Conservation (phyloP, 2,329 filamentous ascomycete genomes). For the Pyrenochaeta sp. region DNA sequence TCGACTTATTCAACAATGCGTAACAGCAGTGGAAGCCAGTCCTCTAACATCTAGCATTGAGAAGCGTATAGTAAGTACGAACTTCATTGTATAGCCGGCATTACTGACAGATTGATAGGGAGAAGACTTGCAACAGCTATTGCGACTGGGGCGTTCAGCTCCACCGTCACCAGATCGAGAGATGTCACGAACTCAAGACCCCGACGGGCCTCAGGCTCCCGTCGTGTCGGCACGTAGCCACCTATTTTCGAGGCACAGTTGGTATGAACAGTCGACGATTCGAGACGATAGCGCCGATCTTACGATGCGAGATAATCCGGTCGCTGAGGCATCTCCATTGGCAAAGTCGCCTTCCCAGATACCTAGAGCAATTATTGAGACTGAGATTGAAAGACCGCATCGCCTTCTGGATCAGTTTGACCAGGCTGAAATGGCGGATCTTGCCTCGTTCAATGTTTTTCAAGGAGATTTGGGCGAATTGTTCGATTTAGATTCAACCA, state of each 20-base stretch:
- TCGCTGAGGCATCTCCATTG: background rate
- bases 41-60: background rate
- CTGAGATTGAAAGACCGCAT: too few relatives aligned
- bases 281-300: background rate
- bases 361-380: too few relatives aligned
- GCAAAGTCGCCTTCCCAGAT: too few relatives aligned
- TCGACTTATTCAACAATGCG: background rate
- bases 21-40: background rate
- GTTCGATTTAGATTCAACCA: background rate
- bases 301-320: background rate
- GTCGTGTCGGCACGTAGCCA: background rate
- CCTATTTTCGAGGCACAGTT: background rate
- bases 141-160: background rate
- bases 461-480: background rate
- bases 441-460: background rate
- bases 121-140: background rate
- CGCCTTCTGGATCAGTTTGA: background rate
- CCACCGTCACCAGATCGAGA: background rate
- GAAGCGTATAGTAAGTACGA: background rate
- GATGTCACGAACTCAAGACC: too few relatives aligned
- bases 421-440: background rate
- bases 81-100: background rate
- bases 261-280: background rate
- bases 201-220: too few relatives aligned
- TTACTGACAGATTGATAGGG: background rate